These are phyloP conservation scores for Trichopus zeylanicus DNA, from an alignment of 116 monocot genomes.

Conservation along the genomic window DNA sequence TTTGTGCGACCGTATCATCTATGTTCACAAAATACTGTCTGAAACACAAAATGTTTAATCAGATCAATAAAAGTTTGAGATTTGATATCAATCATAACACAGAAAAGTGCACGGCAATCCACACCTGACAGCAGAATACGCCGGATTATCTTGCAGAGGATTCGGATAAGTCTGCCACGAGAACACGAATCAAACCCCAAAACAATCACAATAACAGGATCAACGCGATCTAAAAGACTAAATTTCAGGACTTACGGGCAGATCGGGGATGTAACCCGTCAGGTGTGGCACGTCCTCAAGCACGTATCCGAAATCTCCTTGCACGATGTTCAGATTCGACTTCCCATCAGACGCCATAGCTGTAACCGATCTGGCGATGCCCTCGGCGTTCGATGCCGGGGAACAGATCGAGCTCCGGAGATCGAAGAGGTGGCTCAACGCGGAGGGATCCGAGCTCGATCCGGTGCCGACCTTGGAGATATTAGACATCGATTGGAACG, in stretches of 20 bases:
- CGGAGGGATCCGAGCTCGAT: too few relatives aligned
- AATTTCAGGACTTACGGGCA: constrained; percentile 28
- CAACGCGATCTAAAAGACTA: not conserved
- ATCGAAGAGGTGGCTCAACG: too few relatives aligned
- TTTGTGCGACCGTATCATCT: constrained; percentile 61
- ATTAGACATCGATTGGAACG: too few relatives aligned
- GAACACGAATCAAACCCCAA: not conserved
- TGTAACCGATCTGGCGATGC: too few relatives aligned
- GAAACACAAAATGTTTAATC: not conserved
- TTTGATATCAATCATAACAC: not conserved
- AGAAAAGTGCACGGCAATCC: not conserved
- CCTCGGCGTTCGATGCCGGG: too few relatives aligned
- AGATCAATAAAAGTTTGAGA: not conserved
- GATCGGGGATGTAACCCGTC: constrained; percentile 43
- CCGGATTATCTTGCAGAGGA: constrained; percentile 82
- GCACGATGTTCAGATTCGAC: too few relatives aligned
- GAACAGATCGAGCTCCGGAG: too few relatives aligned
- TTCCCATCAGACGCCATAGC: too few relatives aligned
- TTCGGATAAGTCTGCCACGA: constrained; percentile 57
- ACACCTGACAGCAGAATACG: constrained; percentile 84
- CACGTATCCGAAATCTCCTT: constrained; percentile 53
- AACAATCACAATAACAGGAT: not conserved
- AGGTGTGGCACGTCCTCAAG: constrained; percentile 79
- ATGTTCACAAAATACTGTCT: constrained; percentile 77
- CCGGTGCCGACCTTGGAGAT: too few relatives aligned